Conservation (phyloP, 331 rosid genomes). For the Saraca asoca region DNA sequence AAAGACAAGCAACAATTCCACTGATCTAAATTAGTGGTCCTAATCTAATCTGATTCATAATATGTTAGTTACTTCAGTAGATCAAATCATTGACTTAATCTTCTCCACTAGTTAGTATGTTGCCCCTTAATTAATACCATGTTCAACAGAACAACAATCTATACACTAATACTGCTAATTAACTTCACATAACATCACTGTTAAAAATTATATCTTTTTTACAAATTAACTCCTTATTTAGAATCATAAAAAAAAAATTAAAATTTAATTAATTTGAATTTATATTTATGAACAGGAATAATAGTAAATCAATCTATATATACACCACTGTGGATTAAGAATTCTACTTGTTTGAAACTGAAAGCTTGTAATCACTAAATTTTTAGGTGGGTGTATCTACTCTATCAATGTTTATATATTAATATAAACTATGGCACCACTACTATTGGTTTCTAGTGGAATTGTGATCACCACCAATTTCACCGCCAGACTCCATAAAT, state of each 20-base stretch:
- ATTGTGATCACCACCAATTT: not conserved
- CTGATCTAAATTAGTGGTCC: slow-evolving; percentile 26
- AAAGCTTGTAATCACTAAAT: slow-evolving; percentile 18
- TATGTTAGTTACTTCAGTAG: slow-evolving; percentile 29
- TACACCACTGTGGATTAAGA: not conserved
- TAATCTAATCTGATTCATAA: slow-evolving; percentile 20
- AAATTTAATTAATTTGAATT: too few species aligned
- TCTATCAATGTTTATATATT: slow-evolving; percentile 3
- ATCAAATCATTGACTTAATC: slow-evolving; percentile 42
- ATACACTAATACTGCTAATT: slow-evolving; percentile 5
- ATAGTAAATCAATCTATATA: slow-evolving; percentile 7
- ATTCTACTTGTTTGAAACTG: slow-evolving; percentile 2
- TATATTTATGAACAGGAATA: too few species aligned
- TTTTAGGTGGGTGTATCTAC: slow-evolving; percentile 8
- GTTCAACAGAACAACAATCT: slow-evolving; percentile 7
- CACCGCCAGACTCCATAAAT: not conserved
- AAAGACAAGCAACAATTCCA: not conserved
- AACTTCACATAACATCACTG: too few species aligned
- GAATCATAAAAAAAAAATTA: too few species aligned
- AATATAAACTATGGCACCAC: not conserved
- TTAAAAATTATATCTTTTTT: too few species aligned
- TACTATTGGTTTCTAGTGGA: not conserved
- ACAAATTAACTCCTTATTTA: too few species aligned
- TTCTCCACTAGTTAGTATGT: slow-evolving; percentile 35
- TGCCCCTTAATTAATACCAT: slow-evolving; percentile 1